Conservation (phyloP, 371 early-diverging fungal genomes). For the Rhizomucor miehei region DNA sequence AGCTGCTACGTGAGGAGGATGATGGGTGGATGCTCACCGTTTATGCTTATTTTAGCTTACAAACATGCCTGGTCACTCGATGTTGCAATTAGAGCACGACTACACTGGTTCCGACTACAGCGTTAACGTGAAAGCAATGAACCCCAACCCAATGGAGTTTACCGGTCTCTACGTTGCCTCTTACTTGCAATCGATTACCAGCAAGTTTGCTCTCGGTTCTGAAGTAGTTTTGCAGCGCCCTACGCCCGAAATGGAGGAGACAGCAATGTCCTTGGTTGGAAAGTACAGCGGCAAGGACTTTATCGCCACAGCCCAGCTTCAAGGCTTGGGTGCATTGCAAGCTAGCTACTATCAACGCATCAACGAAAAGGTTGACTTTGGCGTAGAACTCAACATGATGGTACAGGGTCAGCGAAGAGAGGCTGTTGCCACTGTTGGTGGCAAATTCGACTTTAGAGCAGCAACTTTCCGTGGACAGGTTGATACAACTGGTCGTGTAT, state of each 20-base stretch:
- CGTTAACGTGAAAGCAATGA: conserved; percentile 88
- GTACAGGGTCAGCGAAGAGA: conserved; percentile 78
- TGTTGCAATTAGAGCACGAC: conserved; percentile 92
- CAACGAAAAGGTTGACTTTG: conserved; percentile 92
- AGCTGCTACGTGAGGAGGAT: not conserved
- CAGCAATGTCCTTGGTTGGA: conserved; percentile 72
- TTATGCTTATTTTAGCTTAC: conserved; percentile 47
- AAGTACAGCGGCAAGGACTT: conserved; percentile 73
- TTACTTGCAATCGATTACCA: conserved; percentile 90
- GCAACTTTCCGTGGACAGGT: conserved; percentile 91
- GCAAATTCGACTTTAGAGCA: conserved; percentile 92
- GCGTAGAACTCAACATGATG: conserved; percentile 87
- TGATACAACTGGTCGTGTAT: conserved; percentile 86
- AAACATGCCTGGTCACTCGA: conserved; percentile 76
- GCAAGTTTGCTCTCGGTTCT: conserved; percentile 79
- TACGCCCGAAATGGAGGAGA: conserved; percentile 81
- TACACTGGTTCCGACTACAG: conserved; percentile 86
- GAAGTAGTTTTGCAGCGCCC: conserved; percentile 89
- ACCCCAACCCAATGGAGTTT: conserved; percentile 86
- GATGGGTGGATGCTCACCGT: not conserved
- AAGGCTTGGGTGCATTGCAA: conserved; percentile 81
- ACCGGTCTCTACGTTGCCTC: conserved; percentile 88
- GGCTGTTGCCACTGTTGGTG: conserved; percentile 91
- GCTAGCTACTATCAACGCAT: conserved; percentile 89
- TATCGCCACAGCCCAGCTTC: conserved; percentile 82